Base-by-base conservation (phyloP, 2,329 filamentous ascomycete species). In the Verticillium klebahnii region DNA sequence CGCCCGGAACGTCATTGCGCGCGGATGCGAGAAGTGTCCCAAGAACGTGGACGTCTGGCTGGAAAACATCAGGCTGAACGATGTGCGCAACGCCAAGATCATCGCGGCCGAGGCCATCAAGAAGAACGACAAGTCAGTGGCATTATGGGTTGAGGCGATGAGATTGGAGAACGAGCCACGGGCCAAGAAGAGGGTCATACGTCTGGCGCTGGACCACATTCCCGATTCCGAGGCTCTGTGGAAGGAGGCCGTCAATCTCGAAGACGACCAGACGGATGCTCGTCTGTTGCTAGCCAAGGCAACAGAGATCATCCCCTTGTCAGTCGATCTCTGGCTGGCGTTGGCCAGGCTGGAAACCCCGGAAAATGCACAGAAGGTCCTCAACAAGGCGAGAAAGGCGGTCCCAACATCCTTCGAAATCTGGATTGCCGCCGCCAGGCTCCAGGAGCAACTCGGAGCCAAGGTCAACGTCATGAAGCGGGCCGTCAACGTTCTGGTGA, bases 31-130 rank as follows among this genome's bases (percentile, higher is more conserved):
- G 67, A 86, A 93, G 69, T 98, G 94, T 69, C 95, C 94, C 0
- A 95, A 94, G 76, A 97, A 89, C 66, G 93, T 97, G 74, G 95
- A 97, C 72, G 91, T 90, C 6, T 99, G 96, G 96, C 79, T 98
- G 50, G 95, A 99, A 74, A 96, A 94, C 61, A 98, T 99, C 67
- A 87, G 93, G 60, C 81, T 99, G 2, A 97, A 97, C 74, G 92
- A 97, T 70, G 88, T 89, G 29, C 89, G 92, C 60, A 99, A 98
- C 69, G 93, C 94, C 61, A 98, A 97, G 77, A 88, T 99, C 64
- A 97, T 99, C 67, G 95, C 93, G 7, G 92, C 93, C 9, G 89
- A 93, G 67, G 95, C 94, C 3, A 96, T 99, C 71, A 92, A 96
- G 74, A 88, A 92, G 59, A 98, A 98, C 68, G 89, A 92, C 64